phyloP scores from a whole-genome alignment of 306 rosid genomes.

The Canavalia ensiformis region DNA sequence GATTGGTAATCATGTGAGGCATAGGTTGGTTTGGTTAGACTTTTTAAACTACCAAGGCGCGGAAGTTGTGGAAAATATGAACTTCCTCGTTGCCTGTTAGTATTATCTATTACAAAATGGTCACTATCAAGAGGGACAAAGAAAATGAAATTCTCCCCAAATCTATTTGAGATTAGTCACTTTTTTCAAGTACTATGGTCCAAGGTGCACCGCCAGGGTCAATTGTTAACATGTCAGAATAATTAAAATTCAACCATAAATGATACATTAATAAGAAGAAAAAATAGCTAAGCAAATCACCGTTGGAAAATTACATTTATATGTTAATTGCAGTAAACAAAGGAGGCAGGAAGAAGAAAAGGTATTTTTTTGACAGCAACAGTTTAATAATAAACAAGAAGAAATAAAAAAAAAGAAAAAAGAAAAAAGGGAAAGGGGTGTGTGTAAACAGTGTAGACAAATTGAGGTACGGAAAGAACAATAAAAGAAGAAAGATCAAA shows the following conservation, averaged over 20 bases:
- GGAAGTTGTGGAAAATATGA: constrained; percentile 29
- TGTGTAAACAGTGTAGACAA: background rate
- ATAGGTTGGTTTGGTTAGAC: constrained; percentile 35
- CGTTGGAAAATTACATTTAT: background rate
- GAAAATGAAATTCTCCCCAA: constrained; percentile 5
- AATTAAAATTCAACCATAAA: constrained; percentile 12
- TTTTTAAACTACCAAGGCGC: constrained; percentile 34
- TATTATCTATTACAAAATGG: background rate
- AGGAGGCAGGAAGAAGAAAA: constrained; percentile 16
- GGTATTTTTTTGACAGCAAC: constrained; percentile 7
- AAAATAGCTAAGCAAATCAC: background rate
- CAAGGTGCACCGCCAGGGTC: background rate
- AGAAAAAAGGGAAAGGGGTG: background rate
- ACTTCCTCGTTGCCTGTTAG: background rate
- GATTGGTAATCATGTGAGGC: constrained; percentile 30
- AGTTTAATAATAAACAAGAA: background rate
- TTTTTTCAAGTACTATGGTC: background rate
- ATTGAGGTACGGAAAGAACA: constrained; percentile 19
- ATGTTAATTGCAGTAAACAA: constrained; percentile 22
- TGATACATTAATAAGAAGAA: background rate
- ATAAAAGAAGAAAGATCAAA: constrained; percentile 47
- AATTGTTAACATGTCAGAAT: constrained; percentile 11
- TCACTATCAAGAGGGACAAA: constrained; percentile 38
- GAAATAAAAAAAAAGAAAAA: background rate
- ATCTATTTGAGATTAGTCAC: constrained; percentile 25